Base-by-base conservation (phyloP, 495 filamentous ascomycete genomes). In the Xylaria sp. region DNA sequence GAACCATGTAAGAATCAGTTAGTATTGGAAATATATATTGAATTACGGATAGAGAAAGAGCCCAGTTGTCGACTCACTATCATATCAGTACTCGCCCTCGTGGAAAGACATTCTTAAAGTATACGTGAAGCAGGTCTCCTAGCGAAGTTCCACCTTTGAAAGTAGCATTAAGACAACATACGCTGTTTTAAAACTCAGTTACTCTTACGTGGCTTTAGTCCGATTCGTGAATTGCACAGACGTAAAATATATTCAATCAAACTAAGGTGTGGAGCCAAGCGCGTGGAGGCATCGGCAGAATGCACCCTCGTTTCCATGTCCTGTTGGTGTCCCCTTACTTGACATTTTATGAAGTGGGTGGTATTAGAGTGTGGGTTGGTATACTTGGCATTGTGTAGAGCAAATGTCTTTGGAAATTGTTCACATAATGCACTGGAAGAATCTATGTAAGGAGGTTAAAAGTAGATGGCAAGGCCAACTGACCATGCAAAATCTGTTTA, bases 381-480 rank as follows among this genome's bases (percentile, higher is more conserved):
- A 37, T 15, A 17, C 31, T 19, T 40, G 29, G 14, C 44, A 66
- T 9, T 26, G 29, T 37, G 11, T 19, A 7, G 29, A 62, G 62
- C 43, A 21, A 5, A 52, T 33, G 31, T 21, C 31, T 29, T 66
- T 17, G 17, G 37, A 24, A n/a, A 5, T 66, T 12, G 43, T 29
- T 33, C 62, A 65, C 31, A 35, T n/a, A 26, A 33, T 35, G 15
- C 5, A 64, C 61, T 26, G 43, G 50, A 50, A 64, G 26, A n/a
- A 43, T 19, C 15, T 46, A 17, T 64, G 14, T 31, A 35, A 33
- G 4, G 31, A 24, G 17, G 9, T 61, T 11, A 33, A 24, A 41
- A 68, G 57, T 57, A 41, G 57, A 50, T 52, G 52, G 31, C 19
- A 31, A 70, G 26, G 46, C 46, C 43, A 15, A 55, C 46, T 37